These are phyloP conservation scores for Trapa bicornis DNA, from an alignment of 345 rosid species.

Conservation along the genomic window DNA sequence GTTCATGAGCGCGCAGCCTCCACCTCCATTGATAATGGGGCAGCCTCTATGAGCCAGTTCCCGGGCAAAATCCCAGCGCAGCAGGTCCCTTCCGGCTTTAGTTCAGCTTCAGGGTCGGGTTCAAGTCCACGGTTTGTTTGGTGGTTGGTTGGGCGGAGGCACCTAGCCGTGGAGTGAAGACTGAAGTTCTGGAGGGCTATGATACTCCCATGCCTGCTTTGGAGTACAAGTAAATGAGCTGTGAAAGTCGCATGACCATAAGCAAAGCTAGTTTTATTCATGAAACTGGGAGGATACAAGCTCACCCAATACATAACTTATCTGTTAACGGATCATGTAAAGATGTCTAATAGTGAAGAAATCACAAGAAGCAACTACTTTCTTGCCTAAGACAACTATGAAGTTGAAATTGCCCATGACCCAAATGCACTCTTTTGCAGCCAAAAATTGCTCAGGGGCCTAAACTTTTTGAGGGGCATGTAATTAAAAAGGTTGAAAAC, in stretches of 20 bases:
- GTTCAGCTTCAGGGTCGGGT: slow-evolving; percentile 17
- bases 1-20: slow-evolving; percentile 23
- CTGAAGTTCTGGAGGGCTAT: slow-evolving; percentile 59
- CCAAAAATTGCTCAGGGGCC: background rate
- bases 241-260: no score
- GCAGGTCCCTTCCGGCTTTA: slow-evolving; percentile 9
- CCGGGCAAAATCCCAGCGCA: slow-evolving; percentile 10
- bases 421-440: background rate
- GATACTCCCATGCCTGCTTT: slow-evolving; percentile 65
- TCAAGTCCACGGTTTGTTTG: slow-evolving; percentile 40
- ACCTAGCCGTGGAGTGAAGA: slow-evolving; percentile 27
- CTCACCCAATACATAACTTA: background rate
- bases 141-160: slow-evolving; percentile 39
- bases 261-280: background rate
- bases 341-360: no score
- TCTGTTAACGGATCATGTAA: no score
- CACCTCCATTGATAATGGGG: slow-evolving; percentile 30
- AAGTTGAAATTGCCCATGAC: background rate
- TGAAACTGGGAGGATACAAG: background rate
- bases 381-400: background rate
- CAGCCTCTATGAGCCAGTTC: slow-evolving; percentile 26
- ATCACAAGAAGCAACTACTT: no score
- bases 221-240: slow-evolving; percentile 29
- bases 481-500: background rate
- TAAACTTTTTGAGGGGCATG: background rate